Evolutionary conservation across 2,329 filamentous ascomycete species (phyloP).

Genomic region (Diaporthe amygdali): DNA sequence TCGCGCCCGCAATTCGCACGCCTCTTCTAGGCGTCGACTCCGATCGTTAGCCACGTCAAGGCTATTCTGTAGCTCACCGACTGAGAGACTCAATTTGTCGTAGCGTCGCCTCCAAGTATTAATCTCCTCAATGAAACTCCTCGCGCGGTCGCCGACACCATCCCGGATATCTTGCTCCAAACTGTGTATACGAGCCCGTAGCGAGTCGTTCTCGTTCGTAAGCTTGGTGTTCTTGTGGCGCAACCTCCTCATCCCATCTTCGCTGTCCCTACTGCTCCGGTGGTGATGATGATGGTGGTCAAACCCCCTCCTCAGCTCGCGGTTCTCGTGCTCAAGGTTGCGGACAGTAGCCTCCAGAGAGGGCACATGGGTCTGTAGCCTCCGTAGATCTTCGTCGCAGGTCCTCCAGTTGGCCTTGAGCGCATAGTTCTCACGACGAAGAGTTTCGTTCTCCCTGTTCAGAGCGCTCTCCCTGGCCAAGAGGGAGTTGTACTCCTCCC

Average conservation of each 20-base stretch:
- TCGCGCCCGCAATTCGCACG: conserved; percentile 16
- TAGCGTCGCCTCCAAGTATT: conserved; percentile 29
- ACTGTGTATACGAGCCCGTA: conserved; percentile 39
- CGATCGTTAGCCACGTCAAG: conserved; percentile 33
- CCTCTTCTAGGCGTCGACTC: conserved; percentile 31
- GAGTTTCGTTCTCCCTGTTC: conserved; percentile 28
- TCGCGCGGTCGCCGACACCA: conserved; percentile 28
- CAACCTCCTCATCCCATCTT: conserved; percentile 38
- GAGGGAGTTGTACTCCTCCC: conserved; percentile 30
- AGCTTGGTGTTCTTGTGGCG: conserved; percentile 40
- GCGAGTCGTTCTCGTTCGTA: conserved; percentile 42
- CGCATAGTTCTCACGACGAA: conserved; percentile 34
- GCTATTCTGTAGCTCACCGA: conserved; percentile 29
- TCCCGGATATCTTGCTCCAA: conserved; percentile 40
- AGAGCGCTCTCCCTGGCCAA: conserved; percentile 28
- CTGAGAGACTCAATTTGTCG: conserved; percentile 27
- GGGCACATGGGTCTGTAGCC: conserved; percentile 39
- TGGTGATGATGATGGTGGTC: conserved; percentile 33
- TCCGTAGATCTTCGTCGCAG: conserved; percentile 41
- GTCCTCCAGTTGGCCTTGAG: conserved; percentile 42
- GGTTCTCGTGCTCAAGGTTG: conserved; percentile 44
- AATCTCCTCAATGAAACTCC: conserved; percentile 32
- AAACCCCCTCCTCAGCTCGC: conserved; percentile 42
- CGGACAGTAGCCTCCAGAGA: conserved; percentile 44
- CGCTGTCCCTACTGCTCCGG: conserved; percentile 33